These are phyloP conservation scores for Colletotrichum limetticola DNA, from an alignment of 2,329 filamentous ascomycete species.

Conservation along the genomic window DNA sequence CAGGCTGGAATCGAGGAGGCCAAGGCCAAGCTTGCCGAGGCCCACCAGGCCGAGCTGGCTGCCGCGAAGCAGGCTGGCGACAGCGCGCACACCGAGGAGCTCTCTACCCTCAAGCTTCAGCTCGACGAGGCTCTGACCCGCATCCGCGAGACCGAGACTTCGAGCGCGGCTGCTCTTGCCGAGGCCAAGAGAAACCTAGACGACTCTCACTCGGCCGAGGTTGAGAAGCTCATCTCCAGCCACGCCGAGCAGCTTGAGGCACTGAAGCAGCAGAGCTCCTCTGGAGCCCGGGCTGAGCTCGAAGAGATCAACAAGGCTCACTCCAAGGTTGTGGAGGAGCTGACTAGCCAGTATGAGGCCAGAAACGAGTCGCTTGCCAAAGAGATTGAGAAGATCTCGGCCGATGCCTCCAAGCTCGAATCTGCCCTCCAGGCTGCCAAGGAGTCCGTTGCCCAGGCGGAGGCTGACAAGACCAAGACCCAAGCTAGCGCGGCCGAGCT, in stretches of 20 bases:
- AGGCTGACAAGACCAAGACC: conserved; percentile 53
- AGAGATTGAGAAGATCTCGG: conserved; percentile 45
- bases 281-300: conserved; percentile 52
- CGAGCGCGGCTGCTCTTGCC: conserved; percentile 57
- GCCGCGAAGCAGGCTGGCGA: conserved; percentile 45
- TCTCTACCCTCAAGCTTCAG: conserved; percentile 48
- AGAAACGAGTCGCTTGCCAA: conserved; percentile 42
- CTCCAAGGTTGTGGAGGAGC: conserved; percentile 51
- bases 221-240: conserved; percentile 57
- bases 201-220: conserved; percentile 56
- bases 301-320: conserved; percentile 52
- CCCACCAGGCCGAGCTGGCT: conserved; percentile 46
- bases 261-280: conserved; percentile 51
- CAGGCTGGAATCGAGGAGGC: conserved; percentile 49
- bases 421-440: conserved; percentile 48
- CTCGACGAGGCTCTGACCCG: conserved; percentile 45
- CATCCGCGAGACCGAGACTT: conserved; percentile 49
- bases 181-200: conserved; percentile 57
- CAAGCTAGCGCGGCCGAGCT: conserved; percentile 61
- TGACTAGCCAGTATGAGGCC: conserved; percentile 52
- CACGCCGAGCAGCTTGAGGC: conserved; percentile 54
- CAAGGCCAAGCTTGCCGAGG: conserved; percentile 43
- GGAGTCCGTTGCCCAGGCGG: conserved; percentile 43
- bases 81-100: conserved; percentile 47
- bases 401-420: conserved; percentile 44